Conservation (phyloP, 2,329 filamentous ascomycete genomes). For the Clonostachys rosea region DNA sequence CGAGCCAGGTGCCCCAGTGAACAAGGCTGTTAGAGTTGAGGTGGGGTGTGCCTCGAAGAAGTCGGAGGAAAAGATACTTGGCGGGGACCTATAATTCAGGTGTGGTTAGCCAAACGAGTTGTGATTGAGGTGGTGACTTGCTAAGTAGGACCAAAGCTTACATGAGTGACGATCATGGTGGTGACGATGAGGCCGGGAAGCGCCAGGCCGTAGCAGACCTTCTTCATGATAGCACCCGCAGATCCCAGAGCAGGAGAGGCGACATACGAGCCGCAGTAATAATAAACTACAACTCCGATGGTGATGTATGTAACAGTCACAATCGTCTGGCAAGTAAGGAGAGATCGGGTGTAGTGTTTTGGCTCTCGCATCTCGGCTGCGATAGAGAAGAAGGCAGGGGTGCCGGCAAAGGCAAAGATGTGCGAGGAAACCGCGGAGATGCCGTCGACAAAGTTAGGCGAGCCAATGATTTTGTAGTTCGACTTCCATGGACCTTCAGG, state of each 20-base stretch:
- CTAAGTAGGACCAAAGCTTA: slow-evolving; percentile 13
- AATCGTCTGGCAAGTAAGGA: slow-evolving; percentile 15
- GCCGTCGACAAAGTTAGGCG: slow-evolving; percentile 19
- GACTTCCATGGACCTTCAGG: slow-evolving; percentile 13
- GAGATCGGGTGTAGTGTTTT: slow-evolving; percentile 14
- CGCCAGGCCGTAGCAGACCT: slow-evolving; percentile 34
- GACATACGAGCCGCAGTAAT: slow-evolving; percentile 38
- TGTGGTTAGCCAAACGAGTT: not conserved
- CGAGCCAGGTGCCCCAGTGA: slow-evolving; percentile 23
- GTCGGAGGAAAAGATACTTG: slow-evolving; percentile 10
- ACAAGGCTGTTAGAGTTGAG: slow-evolving; percentile 16
- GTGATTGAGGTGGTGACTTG: not conserved
- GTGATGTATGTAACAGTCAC: slow-evolving; percentile 21
- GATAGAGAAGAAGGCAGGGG: slow-evolving; percentile 24
- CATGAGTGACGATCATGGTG: slow-evolving; percentile 17
- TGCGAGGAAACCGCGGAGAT: slow-evolving; percentile 20
- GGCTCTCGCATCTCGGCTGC: slow-evolving; percentile 25
- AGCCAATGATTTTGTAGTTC: slow-evolving; percentile 18
- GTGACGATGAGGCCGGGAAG: slow-evolving; percentile 20
- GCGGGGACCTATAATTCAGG: slow-evolving; percentile 10
- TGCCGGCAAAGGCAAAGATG: slow-evolving; percentile 30
- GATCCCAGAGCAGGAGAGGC: slow-evolving; percentile 41
- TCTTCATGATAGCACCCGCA: slow-evolving; percentile 33
- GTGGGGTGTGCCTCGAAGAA: slow-evolving; percentile 12
- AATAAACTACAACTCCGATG: slow-evolving; percentile 34